Percentiles rank a stretch among this genome's conserved stretches.
phyloP scores from a whole-genome alignment of 805 yeast genomes.

The Suhomyces prunicola region DNA sequence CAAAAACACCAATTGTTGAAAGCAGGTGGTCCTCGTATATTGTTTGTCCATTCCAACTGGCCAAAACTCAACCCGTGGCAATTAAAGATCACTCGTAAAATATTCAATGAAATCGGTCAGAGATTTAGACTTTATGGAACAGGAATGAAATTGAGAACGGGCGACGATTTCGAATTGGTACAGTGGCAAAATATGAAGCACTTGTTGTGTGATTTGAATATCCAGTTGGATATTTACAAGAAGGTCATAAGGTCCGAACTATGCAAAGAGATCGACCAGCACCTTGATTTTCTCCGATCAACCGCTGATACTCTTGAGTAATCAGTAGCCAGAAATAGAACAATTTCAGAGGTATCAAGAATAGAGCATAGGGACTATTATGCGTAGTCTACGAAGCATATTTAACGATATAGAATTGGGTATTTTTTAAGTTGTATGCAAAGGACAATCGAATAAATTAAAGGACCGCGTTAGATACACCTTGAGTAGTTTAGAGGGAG shows the following conservation, averaged over 20 bases:
- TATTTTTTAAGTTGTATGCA: background rate
- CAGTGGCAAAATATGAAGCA: slow-evolving; percentile 59
- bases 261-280: slow-evolving; percentile 50
- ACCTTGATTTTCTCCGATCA: slow-evolving; percentile 39
- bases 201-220: slow-evolving; percentile 49
- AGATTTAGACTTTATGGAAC: slow-evolving; percentile 59
- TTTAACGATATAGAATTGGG: background rate
- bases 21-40: slow-evolving; percentile 23
- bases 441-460: background rate
- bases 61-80: slow-evolving; percentile 66
- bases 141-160: slow-evolving; percentile 48
- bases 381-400: background rate
- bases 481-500: background rate
- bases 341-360: no score
- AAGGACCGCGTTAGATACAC: background rate
- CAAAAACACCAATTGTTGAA: slow-evolving; percentile 7
- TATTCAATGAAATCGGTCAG: slow-evolving; percentile 40
- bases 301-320: slow-evolving; percentile 37
- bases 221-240: slow-evolving; percentile 44
- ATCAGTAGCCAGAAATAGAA: background rate
- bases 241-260: slow-evolving; percentile 40
- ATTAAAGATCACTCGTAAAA: slow-evolving; percentile 41
- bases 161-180: slow-evolving; percentile 56
- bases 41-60: slow-evolving; percentile 64
- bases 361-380: background rate